Conservation (phyloP, 352 stramenopile species). For the Nothophytophthora sp. region DNA sequence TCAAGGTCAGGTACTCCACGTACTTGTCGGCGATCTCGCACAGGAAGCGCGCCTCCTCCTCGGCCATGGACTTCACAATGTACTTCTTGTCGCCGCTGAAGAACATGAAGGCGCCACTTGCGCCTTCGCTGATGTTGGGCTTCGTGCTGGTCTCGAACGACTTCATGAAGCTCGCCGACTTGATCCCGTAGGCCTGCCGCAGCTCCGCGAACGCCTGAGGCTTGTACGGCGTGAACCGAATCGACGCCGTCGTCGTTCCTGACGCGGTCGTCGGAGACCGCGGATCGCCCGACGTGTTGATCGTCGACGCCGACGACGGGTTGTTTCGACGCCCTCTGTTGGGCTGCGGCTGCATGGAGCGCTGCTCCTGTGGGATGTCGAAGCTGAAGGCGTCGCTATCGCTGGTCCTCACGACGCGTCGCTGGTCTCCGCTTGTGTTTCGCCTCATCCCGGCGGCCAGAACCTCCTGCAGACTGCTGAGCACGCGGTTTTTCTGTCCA, state of each 20-base stretch:
- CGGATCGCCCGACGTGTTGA: slow-evolving; percentile 8
- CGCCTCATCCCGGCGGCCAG: slow-evolving; percentile 28
- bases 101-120: slow-evolving; percentile 92
- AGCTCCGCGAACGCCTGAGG: slow-evolving; percentile 77
- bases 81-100: slow-evolving; percentile 90
- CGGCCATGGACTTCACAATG: slow-evolving; percentile 91
- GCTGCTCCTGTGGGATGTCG: slow-evolving; percentile 34
- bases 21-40: slow-evolving; percentile 87
- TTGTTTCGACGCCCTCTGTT: slow-evolving; percentile 9
- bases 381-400: slow-evolving; percentile 30
- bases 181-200: slow-evolving; percentile 68
- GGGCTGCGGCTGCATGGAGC: slow-evolving; percentile 13
- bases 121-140: slow-evolving; percentile 89
- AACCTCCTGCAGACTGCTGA: slow-evolving; percentile 27
- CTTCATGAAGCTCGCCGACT: slow-evolving; percentile 56
- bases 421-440: slow-evolving; percentile 26
- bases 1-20: slow-evolving; percentile 77
- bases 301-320: slow-evolving; percentile 28
- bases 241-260: slow-evolving; percentile 28
- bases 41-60: slow-evolving; percentile 80
- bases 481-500: slow-evolving; percentile 23
- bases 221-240: slow-evolving; percentile 78
- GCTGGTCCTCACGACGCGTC: slow-evolving; percentile 13
- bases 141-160: slow-evolving; percentile 87
- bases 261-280: slow-evolving; percentile 2